Conservation (phyloP, 2,329 filamentous ascomycete species). For the Xylaria sp. region DNA sequence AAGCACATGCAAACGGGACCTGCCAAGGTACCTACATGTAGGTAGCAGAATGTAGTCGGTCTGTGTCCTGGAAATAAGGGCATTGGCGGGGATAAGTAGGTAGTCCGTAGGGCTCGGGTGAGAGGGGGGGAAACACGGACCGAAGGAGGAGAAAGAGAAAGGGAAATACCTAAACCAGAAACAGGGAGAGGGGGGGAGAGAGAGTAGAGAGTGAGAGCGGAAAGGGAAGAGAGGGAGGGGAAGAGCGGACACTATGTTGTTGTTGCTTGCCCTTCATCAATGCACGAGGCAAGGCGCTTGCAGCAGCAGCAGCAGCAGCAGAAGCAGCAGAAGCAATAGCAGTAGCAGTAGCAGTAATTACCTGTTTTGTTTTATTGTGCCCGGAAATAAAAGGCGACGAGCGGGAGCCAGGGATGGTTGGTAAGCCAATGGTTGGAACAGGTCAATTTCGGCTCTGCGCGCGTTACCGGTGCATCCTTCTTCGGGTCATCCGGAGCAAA, state of each 20-base stretch:
- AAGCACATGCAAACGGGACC: neutral
- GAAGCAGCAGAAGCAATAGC: no score
- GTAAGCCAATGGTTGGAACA: neutral
- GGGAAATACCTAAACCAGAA: no score
- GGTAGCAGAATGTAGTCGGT: neutral
- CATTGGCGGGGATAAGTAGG: neutral
- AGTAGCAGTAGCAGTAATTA: no score
- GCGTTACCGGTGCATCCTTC: conserved; percentile 10
- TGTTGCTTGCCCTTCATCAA: no score
- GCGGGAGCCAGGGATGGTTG: neutral
- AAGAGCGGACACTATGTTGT: no score
- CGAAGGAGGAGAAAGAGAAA: no score
- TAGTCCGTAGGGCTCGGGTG: no score
- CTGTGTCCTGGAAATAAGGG: neutral
- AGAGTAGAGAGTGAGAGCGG: neutral
- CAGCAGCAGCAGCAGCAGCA: no score
- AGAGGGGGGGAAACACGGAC: no score
- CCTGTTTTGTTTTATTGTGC: neutral
- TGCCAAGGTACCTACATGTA: neutral
- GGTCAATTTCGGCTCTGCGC: neutral
- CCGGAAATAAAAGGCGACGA: neutral
- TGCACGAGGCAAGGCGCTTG: no score
- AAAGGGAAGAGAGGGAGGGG: no score
- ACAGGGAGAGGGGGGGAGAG: neutral
- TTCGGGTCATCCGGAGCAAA: conserved; percentile 26